Evolutionary conservation across 2,329 filamentous ascomycete genomes (phyloP).

Genomic region (Pseudopithomyces maydicus): DNA sequence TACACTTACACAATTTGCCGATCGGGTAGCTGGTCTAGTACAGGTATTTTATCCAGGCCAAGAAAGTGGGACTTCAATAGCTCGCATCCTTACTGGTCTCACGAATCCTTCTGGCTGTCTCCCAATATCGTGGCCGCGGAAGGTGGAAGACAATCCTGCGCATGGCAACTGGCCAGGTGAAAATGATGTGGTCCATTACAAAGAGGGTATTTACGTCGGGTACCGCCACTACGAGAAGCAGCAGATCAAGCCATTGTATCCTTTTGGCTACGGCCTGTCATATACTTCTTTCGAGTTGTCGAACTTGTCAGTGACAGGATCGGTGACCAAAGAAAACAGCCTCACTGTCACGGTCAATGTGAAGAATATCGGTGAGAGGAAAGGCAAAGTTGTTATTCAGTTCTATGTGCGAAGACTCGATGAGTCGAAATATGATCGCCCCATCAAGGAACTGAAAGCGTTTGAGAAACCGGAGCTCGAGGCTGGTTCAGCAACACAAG

Average conservation of each 20-base stretch:
- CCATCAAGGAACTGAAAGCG: background rate
- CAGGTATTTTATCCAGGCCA: slow-evolving; percentile 75
- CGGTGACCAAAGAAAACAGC: background rate
- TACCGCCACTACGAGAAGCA: slow-evolving; percentile 81
- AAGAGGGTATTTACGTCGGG: slow-evolving; percentile 79
- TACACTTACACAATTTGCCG: slow-evolving; percentile 69
- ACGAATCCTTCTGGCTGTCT: slow-evolving; percentile 72
- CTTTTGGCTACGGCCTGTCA: background rate
- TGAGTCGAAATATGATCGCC: background rate
- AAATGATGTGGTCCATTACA: slow-evolving; percentile 73
- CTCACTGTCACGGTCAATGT: background rate
- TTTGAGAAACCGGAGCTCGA: background rate
- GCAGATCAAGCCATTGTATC: background rate
- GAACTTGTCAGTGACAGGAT: background rate
- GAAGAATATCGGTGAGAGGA: background rate
- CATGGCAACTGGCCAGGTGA: slow-evolving; percentile 77
- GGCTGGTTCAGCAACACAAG: background rate
- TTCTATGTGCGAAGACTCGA: background rate
- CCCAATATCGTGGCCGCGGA: slow-evolving; percentile 68
- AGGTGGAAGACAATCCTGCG: slow-evolving; percentile 63
- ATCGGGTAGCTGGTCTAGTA: slow-evolving; percentile 62
- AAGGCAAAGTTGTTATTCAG: background rate
- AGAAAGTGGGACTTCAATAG: slow-evolving; percentile 67
- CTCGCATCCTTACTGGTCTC: slow-evolving; percentile 67
- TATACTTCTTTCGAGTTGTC: background rate